A percentile compares a stretch with the other conserved stretches of the same genome.
These are phyloP conservation scores for Candida tammaniensis DNA, from an alignment of 805 yeast genomes.

Conservation along the genomic window DNA sequence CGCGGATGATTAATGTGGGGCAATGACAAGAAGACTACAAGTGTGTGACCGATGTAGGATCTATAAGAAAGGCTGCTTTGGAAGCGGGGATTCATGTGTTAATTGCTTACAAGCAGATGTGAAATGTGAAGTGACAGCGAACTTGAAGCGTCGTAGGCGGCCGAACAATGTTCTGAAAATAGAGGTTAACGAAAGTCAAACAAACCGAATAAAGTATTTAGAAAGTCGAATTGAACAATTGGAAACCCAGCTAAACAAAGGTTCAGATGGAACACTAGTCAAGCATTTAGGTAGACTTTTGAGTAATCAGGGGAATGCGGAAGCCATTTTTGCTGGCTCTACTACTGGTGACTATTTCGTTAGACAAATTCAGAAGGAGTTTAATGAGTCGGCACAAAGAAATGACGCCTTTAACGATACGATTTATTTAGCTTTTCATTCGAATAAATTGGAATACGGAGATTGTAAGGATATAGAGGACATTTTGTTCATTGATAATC, in stretches of 20 bases:
- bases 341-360: slow-evolving; percentile 7
- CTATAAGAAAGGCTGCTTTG: slow-evolving; percentile 3
- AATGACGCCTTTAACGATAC: slow-evolving; percentile 1
- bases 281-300: slow-evolving; percentile 5
- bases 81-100: slow-evolving; percentile 1
- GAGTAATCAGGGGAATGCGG: slow-evolving; percentile 1
- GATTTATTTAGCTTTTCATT: slow-evolving; percentile 1
- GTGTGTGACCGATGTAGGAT: slow-evolving; percentile 4
- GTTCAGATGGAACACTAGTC: not conserved
- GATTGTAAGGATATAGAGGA: not conserved
- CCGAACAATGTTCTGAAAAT: slow-evolving; percentile 4
- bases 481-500: not conserved
- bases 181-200: not conserved
- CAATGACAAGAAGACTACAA: slow-evolving; percentile 3
- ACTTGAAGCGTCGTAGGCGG: slow-evolving; percentile 1
- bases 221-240: not conserved
- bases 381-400: slow-evolving; percentile 1
- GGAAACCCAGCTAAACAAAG: slow-evolving; percentile 1
- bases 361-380: slow-evolving; percentile 4
- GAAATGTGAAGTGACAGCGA: not conserved
- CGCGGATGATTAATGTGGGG: too few species aligned
- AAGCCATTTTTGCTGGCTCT: slow-evolving; percentile 5
- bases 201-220: not conserved
- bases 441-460: slow-evolving; percentile 1
- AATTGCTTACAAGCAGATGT: slow-evolving; percentile 3